phyloP scores from a whole-genome alignment of 148 eudicot species.

The Heliamphora exappendiculata region DNA sequence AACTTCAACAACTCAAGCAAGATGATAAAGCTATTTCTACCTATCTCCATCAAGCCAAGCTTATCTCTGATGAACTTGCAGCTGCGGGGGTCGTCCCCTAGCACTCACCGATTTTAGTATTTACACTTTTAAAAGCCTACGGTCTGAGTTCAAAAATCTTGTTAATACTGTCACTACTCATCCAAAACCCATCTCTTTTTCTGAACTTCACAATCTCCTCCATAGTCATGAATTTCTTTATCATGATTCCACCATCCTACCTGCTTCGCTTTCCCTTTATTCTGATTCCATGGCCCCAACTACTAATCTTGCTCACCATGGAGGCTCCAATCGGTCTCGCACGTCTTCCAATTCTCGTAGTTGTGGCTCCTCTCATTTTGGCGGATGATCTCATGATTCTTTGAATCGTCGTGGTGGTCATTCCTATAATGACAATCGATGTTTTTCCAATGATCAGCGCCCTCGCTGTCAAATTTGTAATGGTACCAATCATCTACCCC shows the following conservation, averaged over 20 bases:
- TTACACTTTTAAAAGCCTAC: background rate
- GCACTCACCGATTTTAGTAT: background rate
- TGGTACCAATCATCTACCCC: background rate
- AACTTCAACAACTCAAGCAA: too few species aligned
- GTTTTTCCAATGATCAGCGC: background rate
- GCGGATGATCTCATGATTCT: background rate
- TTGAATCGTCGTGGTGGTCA: background rate
- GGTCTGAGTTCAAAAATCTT: background rate
- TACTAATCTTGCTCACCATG: background rate
- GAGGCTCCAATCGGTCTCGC: background rate
- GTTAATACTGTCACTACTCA: background rate
- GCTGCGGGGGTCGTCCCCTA: background rate
- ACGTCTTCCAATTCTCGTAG: background rate
- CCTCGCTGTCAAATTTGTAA: background rate
- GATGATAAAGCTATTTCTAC: background rate
- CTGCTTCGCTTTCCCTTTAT: background rate
- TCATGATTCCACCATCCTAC: background rate
- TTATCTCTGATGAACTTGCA: background rate
- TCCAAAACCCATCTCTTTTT: background rate
- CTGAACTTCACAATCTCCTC: background rate
- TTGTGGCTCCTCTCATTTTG: background rate
- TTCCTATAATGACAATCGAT: background rate
- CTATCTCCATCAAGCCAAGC: background rate
- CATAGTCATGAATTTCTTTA: background rate
- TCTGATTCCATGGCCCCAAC: background rate